These are phyloP conservation scores for Colletotrichum lindemuthianum DNA, from an alignment of 2,329 filamentous ascomycete species.

Conservation along the genomic window DNA sequence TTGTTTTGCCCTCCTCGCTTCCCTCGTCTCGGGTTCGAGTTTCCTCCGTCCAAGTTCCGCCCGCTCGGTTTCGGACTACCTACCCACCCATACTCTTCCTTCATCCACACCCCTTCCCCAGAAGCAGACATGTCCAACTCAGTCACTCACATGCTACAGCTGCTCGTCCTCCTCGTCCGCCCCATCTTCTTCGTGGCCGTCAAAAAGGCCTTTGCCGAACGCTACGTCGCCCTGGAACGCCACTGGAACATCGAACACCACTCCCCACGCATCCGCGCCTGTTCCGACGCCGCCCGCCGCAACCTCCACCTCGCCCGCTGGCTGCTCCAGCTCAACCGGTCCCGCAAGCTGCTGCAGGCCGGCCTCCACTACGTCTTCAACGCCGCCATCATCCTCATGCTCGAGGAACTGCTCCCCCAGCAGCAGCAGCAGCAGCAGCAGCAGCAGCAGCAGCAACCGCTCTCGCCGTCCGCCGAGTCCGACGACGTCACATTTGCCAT, in stretches of 20 bases:
- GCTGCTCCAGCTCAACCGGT: slow-evolving; percentile 47
- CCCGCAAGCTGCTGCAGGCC: slow-evolving; percentile 53
- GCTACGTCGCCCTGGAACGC: slow-evolving; percentile 44
- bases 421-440: slow-evolving; percentile 34
- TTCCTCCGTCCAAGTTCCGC: not conserved
- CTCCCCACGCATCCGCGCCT: slow-evolving; percentile 48
- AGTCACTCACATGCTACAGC: slow-evolving; percentile 43
- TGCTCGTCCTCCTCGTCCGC: slow-evolving; percentile 59
- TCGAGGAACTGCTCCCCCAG: slow-evolving; percentile 54
- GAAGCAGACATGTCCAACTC: not conserved
- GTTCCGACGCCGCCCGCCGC: slow-evolving; percentile 55
- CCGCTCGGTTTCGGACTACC: not conserved
- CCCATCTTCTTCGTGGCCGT: slow-evolving; percentile 59
- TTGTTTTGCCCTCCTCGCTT: slow-evolving; percentile 41
- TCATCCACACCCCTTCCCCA: not conserved
- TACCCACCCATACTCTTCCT: too few species aligned
- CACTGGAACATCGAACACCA: slow-evolving; percentile 42
- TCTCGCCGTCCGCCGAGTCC: slow-evolving; percentile 39
- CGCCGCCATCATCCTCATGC: slow-evolving; percentile 58
- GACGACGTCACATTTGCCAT: slow-evolving; percentile 53
- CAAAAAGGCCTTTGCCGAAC: slow-evolving; percentile 56
- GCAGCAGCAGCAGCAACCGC: slow-evolving; percentile 14
- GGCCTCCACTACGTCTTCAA: slow-evolving; percentile 62
- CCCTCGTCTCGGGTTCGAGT: not conserved
- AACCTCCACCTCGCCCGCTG: slow-evolving; percentile 57